These are phyloP conservation scores for Bothriochloa decipiens DNA, from an alignment of 176 grass and related monocot species.

Conservation along the genomic window DNA sequence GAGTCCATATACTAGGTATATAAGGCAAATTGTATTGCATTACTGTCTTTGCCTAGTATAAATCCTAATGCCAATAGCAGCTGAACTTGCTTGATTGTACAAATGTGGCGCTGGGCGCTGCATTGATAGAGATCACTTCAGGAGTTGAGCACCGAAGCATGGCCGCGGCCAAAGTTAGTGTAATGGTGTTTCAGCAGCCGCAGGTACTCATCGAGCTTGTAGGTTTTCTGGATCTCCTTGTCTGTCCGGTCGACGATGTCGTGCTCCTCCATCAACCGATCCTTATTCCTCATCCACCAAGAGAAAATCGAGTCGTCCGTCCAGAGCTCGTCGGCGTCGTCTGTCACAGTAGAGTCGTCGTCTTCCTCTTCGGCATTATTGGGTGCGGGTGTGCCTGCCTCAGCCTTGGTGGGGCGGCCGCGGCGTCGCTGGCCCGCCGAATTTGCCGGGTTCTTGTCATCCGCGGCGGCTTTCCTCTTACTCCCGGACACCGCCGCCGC, in stretches of 20 bases:
- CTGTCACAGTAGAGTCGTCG: not conserved
- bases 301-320: not conserved
- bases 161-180: not conserved
- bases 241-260: not conserved
- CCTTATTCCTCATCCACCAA: constrained; percentile 10
- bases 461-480: constrained; percentile 44
- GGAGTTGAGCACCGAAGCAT: not conserved
- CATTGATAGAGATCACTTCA: not conserved
- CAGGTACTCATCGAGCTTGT: not conserved
- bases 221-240: not conserved
- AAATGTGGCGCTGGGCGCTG: not conserved
- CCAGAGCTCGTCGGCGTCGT: not conserved
- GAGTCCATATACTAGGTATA: not conserved
- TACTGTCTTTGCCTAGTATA: not conserved
- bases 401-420: not conserved
- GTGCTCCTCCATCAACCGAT: not conserved
- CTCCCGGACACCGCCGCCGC: not conserved
- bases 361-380: not conserved
- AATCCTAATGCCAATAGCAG: not conserved
- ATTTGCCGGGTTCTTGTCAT: not conserved
- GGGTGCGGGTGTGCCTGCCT: not conserved
- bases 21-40: not conserved
- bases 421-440: not conserved
- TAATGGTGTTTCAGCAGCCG: not conserved
- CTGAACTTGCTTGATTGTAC: not conserved